Evolutionary conservation across 495 filamentous ascomycete genomes (phyloP), one percentile per base, ranked within the genome.

Genomic region (Neurospora discreta): DNA sequence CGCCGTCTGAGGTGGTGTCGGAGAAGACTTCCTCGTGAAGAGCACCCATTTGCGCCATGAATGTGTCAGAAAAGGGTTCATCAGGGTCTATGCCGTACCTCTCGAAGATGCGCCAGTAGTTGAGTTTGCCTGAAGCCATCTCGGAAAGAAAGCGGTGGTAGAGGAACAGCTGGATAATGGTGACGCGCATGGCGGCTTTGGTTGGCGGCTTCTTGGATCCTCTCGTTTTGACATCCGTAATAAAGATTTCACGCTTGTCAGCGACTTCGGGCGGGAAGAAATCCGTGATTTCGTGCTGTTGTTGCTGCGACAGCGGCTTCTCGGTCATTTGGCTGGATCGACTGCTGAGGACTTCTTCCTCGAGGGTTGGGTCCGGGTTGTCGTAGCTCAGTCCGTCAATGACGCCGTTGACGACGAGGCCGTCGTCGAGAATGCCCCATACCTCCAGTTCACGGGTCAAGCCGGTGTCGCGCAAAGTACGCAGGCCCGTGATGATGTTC

Each of bases 211-310:
- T 85, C 15, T 84, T 82, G 46, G 83, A 86, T 9, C 79, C 85
- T 65, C 94, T 88, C 1, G 96, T 98, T 79, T 99, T 99, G 70
- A 95, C 88, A 75, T 99, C 95, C 8, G 90, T 91, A 68, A 99
- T 81, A 78, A 94, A 98, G 16, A 94, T 83, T 39, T 81, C 82
- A 72, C 72, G 74, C 18, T 72, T 41, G 30, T 71, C 67, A 46
- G 71, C 74, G 13, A 18, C 23, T 65, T 65, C 52, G 15, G 52
- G 39, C 43, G 70, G 38, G 20, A 76, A 71, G 68, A 72, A 75
- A 60, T 80, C 74, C 4, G 68, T 76, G 69, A 79, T 79, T 8
- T 76, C 75, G 1, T 71, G 36, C 68, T 80, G 76, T 1, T 76
- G 60, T 36, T 80, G 78, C 36, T 77, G 73, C 6, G 69, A 71